These are phyloP conservation scores for Rhizopogon vesiculosus DNA, from an alignment of 768 basidiomycete species.

Conservation along the genomic window DNA sequence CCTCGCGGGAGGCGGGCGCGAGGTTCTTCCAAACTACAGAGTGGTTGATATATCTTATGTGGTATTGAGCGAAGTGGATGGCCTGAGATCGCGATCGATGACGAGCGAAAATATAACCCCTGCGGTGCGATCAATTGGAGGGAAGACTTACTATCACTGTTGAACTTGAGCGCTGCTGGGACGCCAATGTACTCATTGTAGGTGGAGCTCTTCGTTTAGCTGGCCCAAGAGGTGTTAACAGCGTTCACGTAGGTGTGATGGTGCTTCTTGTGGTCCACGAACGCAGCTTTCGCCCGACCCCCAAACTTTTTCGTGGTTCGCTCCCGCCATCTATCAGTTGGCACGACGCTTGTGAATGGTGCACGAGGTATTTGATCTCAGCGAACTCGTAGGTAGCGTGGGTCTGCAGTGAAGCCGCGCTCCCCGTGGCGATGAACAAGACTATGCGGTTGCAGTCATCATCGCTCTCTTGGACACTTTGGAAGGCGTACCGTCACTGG, in stretches of 20 bases:
- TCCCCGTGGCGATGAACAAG: no score
- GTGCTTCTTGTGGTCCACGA: conserved; percentile 69
- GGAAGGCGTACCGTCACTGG: no score
- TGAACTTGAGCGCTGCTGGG: conserved; percentile 91
- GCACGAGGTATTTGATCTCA: no score
- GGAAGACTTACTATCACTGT: conserved; percentile 75
- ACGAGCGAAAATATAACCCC: conserved; percentile 7
- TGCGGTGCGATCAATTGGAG: background rate
- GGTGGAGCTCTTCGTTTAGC: conserved; percentile 59
- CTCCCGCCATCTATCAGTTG: no score
- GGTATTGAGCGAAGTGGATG: background rate
- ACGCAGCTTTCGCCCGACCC: no score
- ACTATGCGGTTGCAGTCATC: no score
- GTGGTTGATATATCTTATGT: conserved; percentile 83
- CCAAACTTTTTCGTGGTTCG: no score
- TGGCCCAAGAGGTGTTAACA: conserved; percentile 83
- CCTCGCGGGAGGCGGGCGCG: conserved; percentile 51
- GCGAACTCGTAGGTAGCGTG: no score
- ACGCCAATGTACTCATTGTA: conserved; percentile 83
- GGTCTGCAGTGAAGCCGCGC: no score
- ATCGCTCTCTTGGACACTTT: no score
- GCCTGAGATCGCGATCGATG: conserved; percentile 8
- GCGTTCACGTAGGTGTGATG: conserved; percentile 94
- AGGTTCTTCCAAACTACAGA: conserved; percentile 96
- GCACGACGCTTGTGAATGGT: no score